Evolutionary conservation across 148 eudicot genomes (phyloP), one percentile per base, ranked within the genome.

Genomic region (Rhododendron ovatum): DNA sequence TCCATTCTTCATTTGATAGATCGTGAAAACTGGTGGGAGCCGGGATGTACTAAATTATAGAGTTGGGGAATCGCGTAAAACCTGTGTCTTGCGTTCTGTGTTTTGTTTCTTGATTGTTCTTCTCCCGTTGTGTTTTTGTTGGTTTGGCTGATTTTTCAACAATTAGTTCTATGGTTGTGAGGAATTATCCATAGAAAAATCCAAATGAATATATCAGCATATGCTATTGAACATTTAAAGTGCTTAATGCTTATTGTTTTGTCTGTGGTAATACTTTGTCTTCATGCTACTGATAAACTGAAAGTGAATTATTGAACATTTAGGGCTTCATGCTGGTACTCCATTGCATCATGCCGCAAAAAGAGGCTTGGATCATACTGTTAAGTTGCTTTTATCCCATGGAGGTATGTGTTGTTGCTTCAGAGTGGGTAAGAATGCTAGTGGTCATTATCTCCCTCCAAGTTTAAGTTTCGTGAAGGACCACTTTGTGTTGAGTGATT

Each of bases 311-410:
- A 11, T 74, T 17, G n/a, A n/a, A n/a, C n/a, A n/a, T n/a, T 20
- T 43, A 93, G 95, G 94, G 53, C 86, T 91, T 79, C 90, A 92
- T 88, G 95, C 89, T 51, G 94, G 94, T 28, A 92, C 93, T 43
- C 91, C 94, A 28, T 90, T 93, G 78, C 95, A 92, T 89, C 93
- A 92, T 91, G 93, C 94, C 65, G 91, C 95, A 48, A 90, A 92
- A 89, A 90, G 92, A 91, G 94, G 93, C 45, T 87, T 92, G 17
- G 92, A 84, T 65, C 83, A 76, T 87, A 87, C 88, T 51, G 91
- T 92, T 74, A 91, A 50, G 86, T 86, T 93, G 85, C 94, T 93
- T 87, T 89, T 92, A 18, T 83, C 89, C 74, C 89, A 88, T 85
- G 92, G 92, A 90, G 95, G 94, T 92, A 89, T 75, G 80, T 26